A percentile compares a stretch with the other conserved stretches of the same genome.
These are phyloP conservation scores for Globisporangium parvum DNA, from an alignment of 352 stramenopile genomes.

Conservation along the genomic window DNA sequence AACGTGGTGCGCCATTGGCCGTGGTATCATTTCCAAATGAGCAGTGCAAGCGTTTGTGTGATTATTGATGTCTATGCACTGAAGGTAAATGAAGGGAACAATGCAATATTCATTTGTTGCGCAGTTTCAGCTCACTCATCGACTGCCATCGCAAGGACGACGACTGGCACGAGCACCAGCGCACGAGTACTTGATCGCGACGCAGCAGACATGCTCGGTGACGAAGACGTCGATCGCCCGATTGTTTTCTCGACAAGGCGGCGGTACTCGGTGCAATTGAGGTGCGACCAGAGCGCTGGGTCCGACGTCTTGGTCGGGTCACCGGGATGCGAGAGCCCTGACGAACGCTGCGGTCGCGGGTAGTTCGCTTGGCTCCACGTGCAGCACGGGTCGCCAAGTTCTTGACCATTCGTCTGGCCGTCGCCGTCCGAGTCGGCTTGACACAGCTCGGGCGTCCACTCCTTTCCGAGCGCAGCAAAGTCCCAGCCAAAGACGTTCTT, in stretches of 20 bases:
- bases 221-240: not conserved
- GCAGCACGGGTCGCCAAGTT: slow-evolving; percentile 63
- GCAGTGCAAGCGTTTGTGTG: too few relatives aligned
- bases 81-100: too few relatives aligned
- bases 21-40: too few relatives aligned
- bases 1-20: too few relatives aligned
- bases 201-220: not conserved
- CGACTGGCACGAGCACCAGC: not conserved
- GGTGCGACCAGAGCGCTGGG: slow-evolving; percentile 7
- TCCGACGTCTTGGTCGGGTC: slow-evolving; percentile 14
- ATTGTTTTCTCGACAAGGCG: not conserved
- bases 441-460: slow-evolving; percentile 27
- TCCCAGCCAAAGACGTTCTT: slow-evolving; percentile 7
- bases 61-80: not conserved
- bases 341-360: slow-evolving; percentile 10
- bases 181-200: not conserved
- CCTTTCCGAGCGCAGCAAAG: slow-evolving; percentile 2
- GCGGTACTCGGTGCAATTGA: slow-evolving; percentile 21
- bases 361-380: slow-evolving; percentile 23
- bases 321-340: slow-evolving; percentile 16
- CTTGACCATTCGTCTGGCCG: slow-evolving; percentile 55
- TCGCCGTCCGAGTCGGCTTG: slow-evolving; percentile 36
- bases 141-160: not conserved
- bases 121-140: too few relatives aligned
- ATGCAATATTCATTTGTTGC: too few relatives aligned